Evolutionary conservation across 1,284 basidiomycete species (phyloP), one percentile per base, ranked within the genome.

Genomic region (Cryptococcus neoformans): DNA sequence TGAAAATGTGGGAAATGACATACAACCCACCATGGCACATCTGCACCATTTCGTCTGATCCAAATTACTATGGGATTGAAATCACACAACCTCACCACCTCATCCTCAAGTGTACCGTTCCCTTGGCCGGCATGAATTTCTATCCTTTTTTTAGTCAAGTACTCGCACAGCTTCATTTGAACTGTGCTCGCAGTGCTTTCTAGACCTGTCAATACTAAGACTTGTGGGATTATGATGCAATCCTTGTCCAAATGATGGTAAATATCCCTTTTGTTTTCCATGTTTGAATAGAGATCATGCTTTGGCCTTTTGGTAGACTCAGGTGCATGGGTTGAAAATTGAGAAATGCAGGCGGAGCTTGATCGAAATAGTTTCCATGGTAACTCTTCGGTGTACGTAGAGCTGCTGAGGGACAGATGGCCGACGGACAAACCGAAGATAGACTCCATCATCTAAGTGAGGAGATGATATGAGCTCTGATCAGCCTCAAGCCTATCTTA

Each of bases 11-110:
- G 12, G 34, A 49, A n/a, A 36, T 10, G 0, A 69, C 67, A 56
- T 41, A 74, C 69, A 6, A 74, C 58, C 70, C 71, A 76, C 6
- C 62, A 46, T 3, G 71, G 67, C 4, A 58, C 55, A 5, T 59
- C 59, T 11, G 56, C 49, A 6, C 55, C 55, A 44, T 64, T 58
- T 39, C 65, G 65, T 41, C 70, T 60, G n/a, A 74, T 62, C 73
- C 75, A 75, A 0, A 77, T 53, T 4, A 72, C 41, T 38, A 69
- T 44, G 16, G 68, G 59, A n/a, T 58, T 49, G 35, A 56, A 61
- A 12, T 54, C 17, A 51, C 49, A 37, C 51, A 51, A 34, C 42
- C 44, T 49, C 49, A 38, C 34, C 46, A 53, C n/a, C 47, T 42
- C 42, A 49, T 55, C 34, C 6, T 35, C 17, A 17, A 21, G 21